A percentile compares a stretch with the other conserved stretches of the same genome.
These are phyloP conservation scores for Hericium coralloides DNA, from an alignment of 768 basidiomycete species.

Conservation along the genomic window DNA sequence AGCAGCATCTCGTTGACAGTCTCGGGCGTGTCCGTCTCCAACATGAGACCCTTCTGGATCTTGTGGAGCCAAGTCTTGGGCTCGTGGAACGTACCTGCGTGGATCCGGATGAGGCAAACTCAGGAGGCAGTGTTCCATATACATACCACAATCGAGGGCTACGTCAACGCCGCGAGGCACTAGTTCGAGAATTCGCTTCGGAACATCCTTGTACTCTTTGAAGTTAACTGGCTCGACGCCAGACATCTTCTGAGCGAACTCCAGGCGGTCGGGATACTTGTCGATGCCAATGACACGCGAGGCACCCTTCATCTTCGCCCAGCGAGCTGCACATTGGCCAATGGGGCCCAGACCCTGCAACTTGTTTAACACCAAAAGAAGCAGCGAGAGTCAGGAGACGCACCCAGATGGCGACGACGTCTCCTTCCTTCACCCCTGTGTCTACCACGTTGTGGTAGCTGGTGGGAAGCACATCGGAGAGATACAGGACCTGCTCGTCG, in stretches of 20 bases:
- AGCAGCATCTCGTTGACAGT: constrained; percentile 45
- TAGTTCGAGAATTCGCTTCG: constrained; percentile 47
- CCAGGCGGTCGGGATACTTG: constrained; percentile 41
- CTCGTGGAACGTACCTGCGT: constrained; percentile 54
- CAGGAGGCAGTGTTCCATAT: constrained; percentile 10
- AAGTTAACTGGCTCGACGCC: constrained; percentile 55
- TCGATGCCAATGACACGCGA: constrained; percentile 66
- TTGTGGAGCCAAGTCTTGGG: constrained; percentile 60
- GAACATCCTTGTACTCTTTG: constrained; percentile 37
- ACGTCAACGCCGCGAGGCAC: constrained; percentile 60
- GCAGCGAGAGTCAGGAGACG: constrained; percentile 11
- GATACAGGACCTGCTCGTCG: constrained; percentile 51
- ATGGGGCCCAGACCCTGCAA: constrained; percentile 55
- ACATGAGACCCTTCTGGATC: constrained; percentile 58
- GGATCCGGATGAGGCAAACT: not conserved
- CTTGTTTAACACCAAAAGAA: not conserved
- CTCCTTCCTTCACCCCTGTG: constrained; percentile 63
- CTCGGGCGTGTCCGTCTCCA: constrained; percentile 69
- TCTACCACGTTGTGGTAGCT: constrained; percentile 69
- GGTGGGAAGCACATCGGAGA: constrained; percentile 60
- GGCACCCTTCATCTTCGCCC: constrained; percentile 60
- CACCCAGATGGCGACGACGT: constrained; percentile 66
- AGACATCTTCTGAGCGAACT: constrained; percentile 33
- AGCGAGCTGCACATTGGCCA: constrained; percentile 51
- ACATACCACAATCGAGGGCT: constrained; percentile 40